phyloP scores from a whole-genome alignment of 2,329 filamentous ascomycete genomes.

The Ascochyta koolunga region DNA sequence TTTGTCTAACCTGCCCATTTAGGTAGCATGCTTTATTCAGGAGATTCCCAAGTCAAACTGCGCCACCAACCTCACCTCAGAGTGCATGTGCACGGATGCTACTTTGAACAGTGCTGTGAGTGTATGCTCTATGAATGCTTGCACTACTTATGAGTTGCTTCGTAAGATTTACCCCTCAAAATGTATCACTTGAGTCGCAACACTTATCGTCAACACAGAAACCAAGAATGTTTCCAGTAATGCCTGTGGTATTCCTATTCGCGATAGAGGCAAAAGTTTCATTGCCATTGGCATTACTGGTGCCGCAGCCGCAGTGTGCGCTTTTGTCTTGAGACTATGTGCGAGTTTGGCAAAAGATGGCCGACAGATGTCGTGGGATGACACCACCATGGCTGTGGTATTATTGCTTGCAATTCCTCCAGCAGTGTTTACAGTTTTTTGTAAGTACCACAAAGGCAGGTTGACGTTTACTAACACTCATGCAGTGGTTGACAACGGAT shows the following conservation, averaged over 20 bases:
- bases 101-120: slow-evolving; percentile 41
- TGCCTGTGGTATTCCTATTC: slow-evolving; percentile 45
- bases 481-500: slow-evolving; percentile 45
- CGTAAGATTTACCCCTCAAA: slow-evolving; percentile 10
- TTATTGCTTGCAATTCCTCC: slow-evolving; percentile 44
- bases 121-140: slow-evolving; percentile 44
- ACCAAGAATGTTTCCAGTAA: slow-evolving; percentile 49
- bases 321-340: slow-evolving; percentile 42
- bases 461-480: slow-evolving; percentile 6
- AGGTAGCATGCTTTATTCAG: slow-evolving; percentile 28
- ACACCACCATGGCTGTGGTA: slow-evolving; percentile 44
- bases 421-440: slow-evolving; percentile 21
- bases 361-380: slow-evolving; percentile 47
- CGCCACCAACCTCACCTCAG: slow-evolving; percentile 42
- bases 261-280: slow-evolving; percentile 41
- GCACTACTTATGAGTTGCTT: slow-evolving; percentile 47
- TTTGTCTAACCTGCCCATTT: slow-evolving; percentile 5
- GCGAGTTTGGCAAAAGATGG: slow-evolving; percentile 44
- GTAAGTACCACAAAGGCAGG: slow-evolving; percentile 13
- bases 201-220: slow-evolving; percentile 17
- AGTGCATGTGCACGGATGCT: slow-evolving; percentile 49
- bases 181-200: background rate
- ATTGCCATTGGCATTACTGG: slow-evolving; percentile 38
- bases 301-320: slow-evolving; percentile 38
- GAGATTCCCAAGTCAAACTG: slow-evolving; percentile 46